Evolutionary conservation across 306 rosid genomes (phyloP).

Genomic region (Ziziphus jujuba): DNA sequence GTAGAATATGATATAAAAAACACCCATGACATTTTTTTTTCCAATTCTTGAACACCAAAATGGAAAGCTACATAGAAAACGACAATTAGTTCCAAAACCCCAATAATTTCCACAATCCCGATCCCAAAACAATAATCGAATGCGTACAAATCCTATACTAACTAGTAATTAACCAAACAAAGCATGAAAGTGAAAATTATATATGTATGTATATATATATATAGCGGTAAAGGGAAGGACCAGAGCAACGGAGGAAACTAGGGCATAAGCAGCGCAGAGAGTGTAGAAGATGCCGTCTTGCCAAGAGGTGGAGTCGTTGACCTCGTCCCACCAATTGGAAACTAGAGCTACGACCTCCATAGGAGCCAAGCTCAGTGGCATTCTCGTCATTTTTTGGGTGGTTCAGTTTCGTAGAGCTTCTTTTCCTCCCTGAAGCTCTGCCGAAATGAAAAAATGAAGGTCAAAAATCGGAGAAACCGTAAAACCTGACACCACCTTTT

Average conservation of each 20-base stretch:
- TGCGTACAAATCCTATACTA: background rate
- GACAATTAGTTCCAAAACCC: background rate
- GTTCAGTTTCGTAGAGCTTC: background rate
- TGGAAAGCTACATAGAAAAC: background rate
- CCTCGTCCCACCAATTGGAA: conserved; percentile 59
- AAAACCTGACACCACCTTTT: background rate
- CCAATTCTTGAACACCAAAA: too few species aligned
- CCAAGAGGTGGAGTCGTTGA: conserved; percentile 51
- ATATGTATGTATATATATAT: background rate
- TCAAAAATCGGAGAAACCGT: conserved; percentile 15
- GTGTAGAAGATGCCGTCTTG: conserved; percentile 64
- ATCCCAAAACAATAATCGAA: background rate
- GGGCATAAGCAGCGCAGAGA: conserved; percentile 74
- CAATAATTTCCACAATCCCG: background rate
- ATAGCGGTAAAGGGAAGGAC: conserved; percentile 25
- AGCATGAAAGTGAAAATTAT: conserved; percentile 12
- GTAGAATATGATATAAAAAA: too few species aligned
- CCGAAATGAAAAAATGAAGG: background rate
- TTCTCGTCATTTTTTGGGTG: conserved; percentile 35
- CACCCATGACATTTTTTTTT: too few species aligned
- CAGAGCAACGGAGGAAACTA: conserved; percentile 79
- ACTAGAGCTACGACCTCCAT: conserved; percentile 31
- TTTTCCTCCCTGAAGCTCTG: conserved; percentile 9
- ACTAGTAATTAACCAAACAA: background rate
- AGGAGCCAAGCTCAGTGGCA: conserved; percentile 44